Conservation (phyloP, 331 rosid species). For the Saraca asoca region DNA sequence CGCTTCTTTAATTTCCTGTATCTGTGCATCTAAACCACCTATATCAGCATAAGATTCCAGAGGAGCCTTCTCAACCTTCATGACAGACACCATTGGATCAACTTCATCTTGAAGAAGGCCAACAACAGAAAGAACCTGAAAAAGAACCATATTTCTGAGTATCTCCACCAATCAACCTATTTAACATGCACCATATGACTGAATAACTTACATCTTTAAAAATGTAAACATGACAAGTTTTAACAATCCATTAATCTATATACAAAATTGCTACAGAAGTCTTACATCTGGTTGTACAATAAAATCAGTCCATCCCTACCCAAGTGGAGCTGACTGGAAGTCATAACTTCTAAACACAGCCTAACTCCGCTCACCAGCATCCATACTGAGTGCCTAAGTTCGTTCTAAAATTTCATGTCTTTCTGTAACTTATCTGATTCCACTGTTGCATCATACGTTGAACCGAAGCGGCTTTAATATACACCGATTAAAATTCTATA, state of each 20-base stretch:
- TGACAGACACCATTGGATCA: conserved; percentile 98
- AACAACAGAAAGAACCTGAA: conserved; percentile 91
- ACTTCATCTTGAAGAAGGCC: conserved; percentile 99
- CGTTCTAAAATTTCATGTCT: not conserved
- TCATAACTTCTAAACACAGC: not conserved
- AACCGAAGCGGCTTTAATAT: not conserved
- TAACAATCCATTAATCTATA: not conserved
- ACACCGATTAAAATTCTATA: not conserved
- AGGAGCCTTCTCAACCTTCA: conserved; percentile 99
- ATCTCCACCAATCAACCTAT: not conserved
- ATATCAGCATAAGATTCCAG: conserved; percentile 95
- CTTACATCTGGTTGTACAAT: not conserved
- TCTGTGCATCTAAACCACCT: conserved; percentile 98
- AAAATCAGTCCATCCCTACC: not conserved
- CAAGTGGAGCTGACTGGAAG: not conserved
- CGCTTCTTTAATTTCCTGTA: conserved; percentile 98
- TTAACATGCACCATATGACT: not conserved
- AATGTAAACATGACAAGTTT: not conserved
- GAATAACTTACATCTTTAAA: not conserved
- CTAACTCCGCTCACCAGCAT: not conserved
- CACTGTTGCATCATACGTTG: not conserved
- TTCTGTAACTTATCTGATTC: not conserved
- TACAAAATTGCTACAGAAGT: not conserved
- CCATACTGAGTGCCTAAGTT: not conserved
- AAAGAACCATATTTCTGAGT: conserved; percentile 2